Base-by-base conservation (phyloP, 768 basidiomycete genomes). In the Russula abietina region DNA sequence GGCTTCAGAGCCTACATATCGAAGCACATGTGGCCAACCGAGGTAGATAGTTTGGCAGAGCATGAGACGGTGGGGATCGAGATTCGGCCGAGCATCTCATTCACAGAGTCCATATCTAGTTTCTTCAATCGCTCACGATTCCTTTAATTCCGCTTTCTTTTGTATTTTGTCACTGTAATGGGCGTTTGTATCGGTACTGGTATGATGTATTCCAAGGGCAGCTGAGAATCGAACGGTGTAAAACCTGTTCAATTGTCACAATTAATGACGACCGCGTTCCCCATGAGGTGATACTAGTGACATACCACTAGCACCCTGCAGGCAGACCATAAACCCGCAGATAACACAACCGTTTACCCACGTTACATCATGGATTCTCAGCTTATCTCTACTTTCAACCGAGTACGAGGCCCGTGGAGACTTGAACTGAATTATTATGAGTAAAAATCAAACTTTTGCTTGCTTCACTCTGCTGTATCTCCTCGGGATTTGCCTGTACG, bases 101-200 rank as follows among this genome's bases (percentile, higher is more conserved):
- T 64, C 39, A 30, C 62, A 36, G 62, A 64, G 48, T 55, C 62
- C 41, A 33, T 64, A 50, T 60, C 62, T 51, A 64, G 62, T 22
- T 64, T 64, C 26, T 64, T 64, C 53, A 64, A 60, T 36, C 58
- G 62, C 24, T 1, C 45, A 33, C 53, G 54, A 16, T 14, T 64
- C 46, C n/a, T 64, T 24, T 64, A 56, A 64, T 22, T 55, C 55
- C n/a, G 48, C 11, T 49, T 50, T 49, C 43, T 32, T 55, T 51
- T 50, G 38, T 55, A 61, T 57, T 61, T 46, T n/a, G 52, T 33
- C 30, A 33, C 43, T 32, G 39, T 16, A 17, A 43, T 32, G 26
- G 43, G 5, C 16, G 32, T 56, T 38, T 46, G 39, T 59, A 55
- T 26, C 26, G 46, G 61, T 48, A 57, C 45, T 41, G 28, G 38